A percentile compares a stretch with the other conserved stretches of the same genome.
Conservation (phyloP, 2,329 filamentous ascomycete genomes). For the Colletotrichum gloeosporioides region DNA sequence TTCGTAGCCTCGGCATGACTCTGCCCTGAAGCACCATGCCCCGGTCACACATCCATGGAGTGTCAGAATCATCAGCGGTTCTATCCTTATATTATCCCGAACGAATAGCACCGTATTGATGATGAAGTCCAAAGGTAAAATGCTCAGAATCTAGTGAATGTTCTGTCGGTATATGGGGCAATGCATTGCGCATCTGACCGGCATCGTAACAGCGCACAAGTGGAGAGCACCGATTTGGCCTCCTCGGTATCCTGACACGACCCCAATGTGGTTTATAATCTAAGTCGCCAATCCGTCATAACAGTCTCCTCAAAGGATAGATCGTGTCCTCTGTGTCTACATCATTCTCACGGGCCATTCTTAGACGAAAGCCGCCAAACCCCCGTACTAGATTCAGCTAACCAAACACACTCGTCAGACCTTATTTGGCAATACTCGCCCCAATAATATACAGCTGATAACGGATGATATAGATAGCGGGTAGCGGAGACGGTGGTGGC, state of each 20-base stretch:
- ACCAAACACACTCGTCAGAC: background rate
- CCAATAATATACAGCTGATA: accelerated
- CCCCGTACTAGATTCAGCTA: accelerated
- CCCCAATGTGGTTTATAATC: background rate
- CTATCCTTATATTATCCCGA: too few species aligned
- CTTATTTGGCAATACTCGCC: accelerated
- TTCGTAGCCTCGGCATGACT: too few species aligned
- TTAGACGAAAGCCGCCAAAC: background rate
- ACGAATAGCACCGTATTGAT: too few species aligned
- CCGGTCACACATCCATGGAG: too few species aligned
- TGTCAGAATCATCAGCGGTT: too few species aligned
- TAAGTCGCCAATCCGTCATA: background rate
- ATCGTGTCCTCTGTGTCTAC: too few species aligned
- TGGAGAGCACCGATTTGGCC: background rate
- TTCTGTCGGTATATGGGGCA: too few species aligned
- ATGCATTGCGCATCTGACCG: too few species aligned
- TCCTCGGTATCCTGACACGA: background rate
- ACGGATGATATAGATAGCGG: accelerated
- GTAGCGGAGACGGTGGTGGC: accelerated
- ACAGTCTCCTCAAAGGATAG: background rate
- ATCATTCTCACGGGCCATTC: background rate
- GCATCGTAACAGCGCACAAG: accelerated
- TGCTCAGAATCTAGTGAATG: too few species aligned
- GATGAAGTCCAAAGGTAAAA: too few species aligned
- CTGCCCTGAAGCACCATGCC: too few species aligned